Conservation (phyloP, 2,329 filamentous ascomycete species). For the Metarhizium robertsii region DNA sequence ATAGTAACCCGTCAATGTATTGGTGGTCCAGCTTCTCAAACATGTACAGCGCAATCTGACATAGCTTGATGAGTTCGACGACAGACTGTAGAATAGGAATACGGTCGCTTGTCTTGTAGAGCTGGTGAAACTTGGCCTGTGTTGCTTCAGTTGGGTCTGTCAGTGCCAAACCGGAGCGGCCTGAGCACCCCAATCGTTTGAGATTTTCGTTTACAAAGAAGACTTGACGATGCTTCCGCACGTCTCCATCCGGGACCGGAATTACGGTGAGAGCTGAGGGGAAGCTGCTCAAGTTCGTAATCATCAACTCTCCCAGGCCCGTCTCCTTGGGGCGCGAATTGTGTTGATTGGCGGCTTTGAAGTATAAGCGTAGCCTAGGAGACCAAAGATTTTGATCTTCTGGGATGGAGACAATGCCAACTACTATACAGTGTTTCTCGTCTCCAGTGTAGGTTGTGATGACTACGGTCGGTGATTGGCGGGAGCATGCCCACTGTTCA, state of each 20-base stretch:
- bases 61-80: conserved; percentile 81
- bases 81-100: conserved; percentile 71
- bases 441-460: conserved; percentile 93
- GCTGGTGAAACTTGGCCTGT: conserved; percentile 80
- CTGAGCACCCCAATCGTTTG: conserved; percentile 86
- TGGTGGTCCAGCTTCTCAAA: conserved; percentile 82
- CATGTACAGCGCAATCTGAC: conserved; percentile 77
- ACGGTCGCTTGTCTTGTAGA: conserved; percentile 80
- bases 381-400: conserved; percentile 76
- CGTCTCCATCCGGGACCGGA: conserved; percentile 75
- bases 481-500: conserved; percentile 95
- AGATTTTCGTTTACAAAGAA: conserved; percentile 94
- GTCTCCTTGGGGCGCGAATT: conserved; percentile 81
- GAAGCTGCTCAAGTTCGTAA: conserved; percentile 88
- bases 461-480: conserved; percentile 79
- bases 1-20: conserved; percentile 86
- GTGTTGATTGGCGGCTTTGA: conserved; percentile 75
- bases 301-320: conserved; percentile 74
- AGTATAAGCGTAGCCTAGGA: conserved; percentile 68
- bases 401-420: conserved; percentile 73
- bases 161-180: conserved; percentile 75
- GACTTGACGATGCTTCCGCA: conserved; percentile 66
- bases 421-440: conserved; percentile 64
- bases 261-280: conserved; percentile 92
- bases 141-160: conserved; percentile 71